Evolutionary conservation across 148 eudicot species (phyloP).

Genomic region (Pharnaceum exiguum): DNA sequence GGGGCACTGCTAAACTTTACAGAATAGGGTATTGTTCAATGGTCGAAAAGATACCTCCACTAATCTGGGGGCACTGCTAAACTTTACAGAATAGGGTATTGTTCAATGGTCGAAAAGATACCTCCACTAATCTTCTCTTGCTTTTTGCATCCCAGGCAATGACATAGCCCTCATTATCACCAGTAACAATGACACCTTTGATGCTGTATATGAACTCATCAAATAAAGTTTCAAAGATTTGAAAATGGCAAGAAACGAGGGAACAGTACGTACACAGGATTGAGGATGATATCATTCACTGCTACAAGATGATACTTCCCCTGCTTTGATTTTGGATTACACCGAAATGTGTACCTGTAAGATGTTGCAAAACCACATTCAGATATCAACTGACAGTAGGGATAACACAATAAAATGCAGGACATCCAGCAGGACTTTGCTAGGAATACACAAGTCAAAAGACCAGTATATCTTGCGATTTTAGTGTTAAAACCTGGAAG

Average conservation of each 20-base stretch:
- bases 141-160: constrained; percentile 68
- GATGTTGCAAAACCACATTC: not conserved
- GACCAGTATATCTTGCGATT: too few species aligned
- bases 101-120: constrained; percentile 16
- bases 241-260: not conserved
- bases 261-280: constrained; percentile 57
- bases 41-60: constrained; percentile 33
- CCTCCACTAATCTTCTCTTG: constrained; percentile 66
- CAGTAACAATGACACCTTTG: constrained; percentile 65
- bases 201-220: constrained; percentile 27
- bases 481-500: too few species aligned
- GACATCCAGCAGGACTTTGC: constrained; percentile 5
- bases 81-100: not conserved
- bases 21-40: not conserved
- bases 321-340: constrained; percentile 64
- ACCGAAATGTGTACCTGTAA: constrained; percentile 75
- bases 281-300: constrained; percentile 79
- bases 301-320: constrained; percentile 52
- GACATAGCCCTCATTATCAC: constrained; percentile 74
- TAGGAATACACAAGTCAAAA: too few species aligned
- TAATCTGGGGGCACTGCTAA: too few species aligned
- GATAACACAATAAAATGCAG: not conserved
- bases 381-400: too few species aligned
- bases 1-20: not conserved
- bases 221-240: not conserved